Evolutionary conservation across 345 rosid genomes (phyloP).

Genomic region (Brassica napus): Da-Ae NC_063451.1:36275501-36276000

Average conservation of each 20-base stretch:
- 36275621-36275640: background rate
- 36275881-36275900: background rate
- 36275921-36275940: background rate
- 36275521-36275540: background rate
- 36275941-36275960: background rate
- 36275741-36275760: slow-evolving; percentile 5
- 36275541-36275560: background rate
- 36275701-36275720: background rate
- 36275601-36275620: slow-evolving; percentile 5
- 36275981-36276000: no score
- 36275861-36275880: slow-evolving; percentile 5
- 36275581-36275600: background rate
- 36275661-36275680: background rate
- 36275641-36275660: background rate
- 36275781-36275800: background rate
- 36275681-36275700: background rate
- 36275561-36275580: background rate
- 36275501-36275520: slow-evolving; percentile 8
- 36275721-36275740: background rate
- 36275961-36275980: background rate
- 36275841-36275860: background rate
- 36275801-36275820: background rate
- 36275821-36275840: slow-evolving; percentile 5
- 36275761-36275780: background rate
- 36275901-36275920: background rate